Evolutionary conservation across 495 filamentous ascomycete species (phyloP), one percentile per base, ranked within the genome.

Genomic region (Poronia punctata): DNA sequence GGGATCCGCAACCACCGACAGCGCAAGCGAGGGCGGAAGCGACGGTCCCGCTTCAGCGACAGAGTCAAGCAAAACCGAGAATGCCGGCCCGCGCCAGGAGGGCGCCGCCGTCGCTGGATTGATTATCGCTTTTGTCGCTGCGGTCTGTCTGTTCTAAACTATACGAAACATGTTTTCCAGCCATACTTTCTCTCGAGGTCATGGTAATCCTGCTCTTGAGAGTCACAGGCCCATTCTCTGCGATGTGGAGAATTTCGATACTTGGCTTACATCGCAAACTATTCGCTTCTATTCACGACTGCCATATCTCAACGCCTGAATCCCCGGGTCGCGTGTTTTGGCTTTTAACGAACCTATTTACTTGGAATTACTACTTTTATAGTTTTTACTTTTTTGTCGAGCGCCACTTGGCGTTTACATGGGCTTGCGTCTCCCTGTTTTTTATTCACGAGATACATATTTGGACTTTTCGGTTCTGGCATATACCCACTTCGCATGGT

Each of bases 51-150:
- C 53, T 14, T 22, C 50, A 11, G 32, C 56, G 14, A 39, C 34
- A 5, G 48, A 59, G 5, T 25, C 50, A 24, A 49, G 30, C 11
- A 59, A 51, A 37, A 66, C 61, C 40, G 67, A 69, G 49, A 66
- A 54, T 14, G 59, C 50, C 6, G 59, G 53, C 1, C 53, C 53
- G 12, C 45, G 51, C 32, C 59, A 69, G 40, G 57, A 62, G 12
- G 61, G 63, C 9, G 53, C 64, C 20, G 66, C 68, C 30, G 54
- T 70, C 14, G 66, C 66, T 11, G 66, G 66, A 14, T 49, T 73
- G 19, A 55, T 73, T 18, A 63, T 73, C 11, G 69, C 69, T 35
- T 54, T 71, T 5, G 57, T 73, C 10, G 69, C 67, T 14, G 66
- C 66, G 4, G 58, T 60, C 25, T 67, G 61, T 25, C 48, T 73